These are phyloP conservation scores for Penicillium tannophilum DNA, from an alignment of 495 filamentous ascomycete genomes.

Conservation along the genomic window DNA sequence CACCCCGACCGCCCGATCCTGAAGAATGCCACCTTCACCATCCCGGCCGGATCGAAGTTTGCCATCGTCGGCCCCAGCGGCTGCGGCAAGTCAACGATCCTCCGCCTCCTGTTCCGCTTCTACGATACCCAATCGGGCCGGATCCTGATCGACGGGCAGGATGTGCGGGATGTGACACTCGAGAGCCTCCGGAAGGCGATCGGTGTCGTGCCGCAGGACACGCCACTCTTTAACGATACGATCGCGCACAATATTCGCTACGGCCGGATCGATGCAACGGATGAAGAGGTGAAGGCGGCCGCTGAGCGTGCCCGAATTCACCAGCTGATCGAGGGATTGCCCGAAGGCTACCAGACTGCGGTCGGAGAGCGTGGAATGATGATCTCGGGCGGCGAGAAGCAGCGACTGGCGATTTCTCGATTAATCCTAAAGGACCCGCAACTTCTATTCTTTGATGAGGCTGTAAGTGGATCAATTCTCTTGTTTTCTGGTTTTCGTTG, in stretches of 20 bases:
- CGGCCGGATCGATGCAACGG: conserved; percentile 78
- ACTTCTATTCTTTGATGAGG: conserved; percentile 95
- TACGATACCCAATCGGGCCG: conserved; percentile 88
- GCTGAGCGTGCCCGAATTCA: conserved; percentile 83
- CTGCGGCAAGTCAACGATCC: conserved; percentile 92
- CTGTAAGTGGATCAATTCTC: conserved; percentile 49
- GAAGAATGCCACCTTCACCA: conserved; percentile 79
- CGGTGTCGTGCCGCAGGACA: conserved; percentile 97
- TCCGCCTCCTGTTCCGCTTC: conserved; percentile 88
- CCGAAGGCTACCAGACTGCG: conserved; percentile 86
- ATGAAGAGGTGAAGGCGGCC: conserved; percentile 71
- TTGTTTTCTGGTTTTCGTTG: conserved; percentile 3
- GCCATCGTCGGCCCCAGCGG: conserved; percentile 94
- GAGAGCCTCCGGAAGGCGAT: conserved; percentile 84
- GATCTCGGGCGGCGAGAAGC: conserved; percentile 97
- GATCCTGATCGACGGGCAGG: conserved; percentile 91
- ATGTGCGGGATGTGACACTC: conserved; percentile 78
- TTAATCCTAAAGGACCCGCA: conserved; percentile 90
- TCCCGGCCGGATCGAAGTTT: conserved; percentile 93
- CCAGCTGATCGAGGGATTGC: conserved; percentile 74
- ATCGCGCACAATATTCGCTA: conserved; percentile 96
- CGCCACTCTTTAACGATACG: conserved; percentile 93
- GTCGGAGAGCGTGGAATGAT: conserved; percentile 97
- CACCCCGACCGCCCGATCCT: conserved; percentile 85
- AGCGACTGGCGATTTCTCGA: conserved; percentile 84